These are phyloP conservation scores for Penicillium cosmopolitanum DNA, from an alignment of 495 filamentous ascomycete species.

Conservation along the genomic window DNA sequence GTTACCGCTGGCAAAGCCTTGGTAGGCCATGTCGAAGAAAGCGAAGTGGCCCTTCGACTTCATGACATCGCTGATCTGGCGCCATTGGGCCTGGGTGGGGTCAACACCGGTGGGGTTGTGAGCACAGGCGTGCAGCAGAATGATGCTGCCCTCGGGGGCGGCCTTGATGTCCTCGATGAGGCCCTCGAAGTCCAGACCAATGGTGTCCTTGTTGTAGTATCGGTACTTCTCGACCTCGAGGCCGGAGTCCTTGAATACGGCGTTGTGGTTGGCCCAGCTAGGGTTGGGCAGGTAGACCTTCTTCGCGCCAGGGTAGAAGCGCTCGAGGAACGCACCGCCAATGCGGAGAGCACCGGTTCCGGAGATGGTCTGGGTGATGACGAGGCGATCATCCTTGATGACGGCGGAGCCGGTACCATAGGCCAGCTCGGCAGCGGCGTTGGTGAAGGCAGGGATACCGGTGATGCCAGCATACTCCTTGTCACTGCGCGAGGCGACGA, in stretches of 20 bases:
- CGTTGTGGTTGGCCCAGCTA: conserved; percentile 97
- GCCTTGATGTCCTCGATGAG: conserved; percentile 88
- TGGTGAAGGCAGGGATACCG: conserved; percentile 90
- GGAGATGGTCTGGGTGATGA: conserved; percentile 96
- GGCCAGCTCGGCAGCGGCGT: conserved; percentile 85
- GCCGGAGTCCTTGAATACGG: conserved; percentile 92
- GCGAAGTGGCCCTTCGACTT: conserved; percentile 89
- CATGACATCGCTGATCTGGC: conserved; percentile 84
- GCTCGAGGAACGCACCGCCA: conserved; percentile 87
- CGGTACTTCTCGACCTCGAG: conserved; percentile 91
- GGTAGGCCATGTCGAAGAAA: conserved; percentile 99
- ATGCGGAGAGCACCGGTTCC: conserved; percentile 95
- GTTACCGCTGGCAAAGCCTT: conserved; percentile 94
- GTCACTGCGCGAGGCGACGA: conserved; percentile 76
- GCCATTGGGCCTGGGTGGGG: conserved; percentile 91
- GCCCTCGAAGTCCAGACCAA: conserved; percentile 95
- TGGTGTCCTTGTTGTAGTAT: conserved; percentile 99
- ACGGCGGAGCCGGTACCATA: conserved; percentile 80
- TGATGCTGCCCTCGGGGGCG: conserved; percentile 81
- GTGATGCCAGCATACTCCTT: conserved; percentile 99
- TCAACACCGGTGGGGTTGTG: conserved; percentile 99
- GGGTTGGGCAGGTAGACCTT: conserved; percentile 94
- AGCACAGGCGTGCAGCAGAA: conserved; percentile 95
- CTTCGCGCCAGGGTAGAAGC: conserved; percentile 88
- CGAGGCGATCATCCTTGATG: conserved; percentile 76